A percentile compares a stretch with the other conserved stretches of the same genome.
phyloP scores from a whole-genome alignment of 345 rosid genomes.

The Alliaria petiolata region DNA sequence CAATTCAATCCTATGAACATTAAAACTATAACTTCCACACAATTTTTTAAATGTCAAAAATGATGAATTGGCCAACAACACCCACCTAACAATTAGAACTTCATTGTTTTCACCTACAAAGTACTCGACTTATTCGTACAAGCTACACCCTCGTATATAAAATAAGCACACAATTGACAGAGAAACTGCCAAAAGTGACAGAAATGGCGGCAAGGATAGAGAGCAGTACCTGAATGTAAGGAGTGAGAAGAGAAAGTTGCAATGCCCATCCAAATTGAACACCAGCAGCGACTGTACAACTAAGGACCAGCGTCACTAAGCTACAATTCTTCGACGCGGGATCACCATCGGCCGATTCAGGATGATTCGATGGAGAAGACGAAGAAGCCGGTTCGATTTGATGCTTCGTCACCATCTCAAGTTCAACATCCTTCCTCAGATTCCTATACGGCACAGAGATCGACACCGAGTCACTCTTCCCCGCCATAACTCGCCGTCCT shows the following conservation, averaged over 20 bases:
- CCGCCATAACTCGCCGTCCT: slow-evolving; percentile 40
- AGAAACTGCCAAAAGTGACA: not conserved
- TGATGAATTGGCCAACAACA: not conserved
- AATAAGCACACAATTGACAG: not conserved
- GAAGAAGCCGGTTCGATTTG: slow-evolving; percentile 37
- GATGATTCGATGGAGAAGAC: slow-evolving; percentile 23
- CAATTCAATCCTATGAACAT: no score
- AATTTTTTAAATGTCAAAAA: no score
- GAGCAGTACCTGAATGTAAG: slow-evolving; percentile 75
- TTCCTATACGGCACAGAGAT: slow-evolving; percentile 64
- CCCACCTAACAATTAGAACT: not conserved
- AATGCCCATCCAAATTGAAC: slow-evolving; percentile 99
- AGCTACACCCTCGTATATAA: not conserved
- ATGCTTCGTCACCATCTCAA: slow-evolving; percentile 58
- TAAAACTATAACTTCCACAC: no score
- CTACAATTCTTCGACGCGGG: slow-evolving; percentile 41
- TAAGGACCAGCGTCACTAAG: slow-evolving; percentile 57
- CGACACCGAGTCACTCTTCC: slow-evolving; percentile 42
- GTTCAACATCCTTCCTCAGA: slow-evolving; percentile 61
- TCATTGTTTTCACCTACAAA: not conserved
- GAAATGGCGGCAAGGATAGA: not conserved
- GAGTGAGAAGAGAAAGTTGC: slow-evolving; percentile 92
- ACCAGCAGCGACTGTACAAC: slow-evolving; percentile 92
- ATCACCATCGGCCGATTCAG: slow-evolving; percentile 23
- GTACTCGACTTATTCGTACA: not conserved